phyloP scores from a whole-genome alignment of 768 basidiomycete species.

The Daedaleopsis nitida region DNA sequence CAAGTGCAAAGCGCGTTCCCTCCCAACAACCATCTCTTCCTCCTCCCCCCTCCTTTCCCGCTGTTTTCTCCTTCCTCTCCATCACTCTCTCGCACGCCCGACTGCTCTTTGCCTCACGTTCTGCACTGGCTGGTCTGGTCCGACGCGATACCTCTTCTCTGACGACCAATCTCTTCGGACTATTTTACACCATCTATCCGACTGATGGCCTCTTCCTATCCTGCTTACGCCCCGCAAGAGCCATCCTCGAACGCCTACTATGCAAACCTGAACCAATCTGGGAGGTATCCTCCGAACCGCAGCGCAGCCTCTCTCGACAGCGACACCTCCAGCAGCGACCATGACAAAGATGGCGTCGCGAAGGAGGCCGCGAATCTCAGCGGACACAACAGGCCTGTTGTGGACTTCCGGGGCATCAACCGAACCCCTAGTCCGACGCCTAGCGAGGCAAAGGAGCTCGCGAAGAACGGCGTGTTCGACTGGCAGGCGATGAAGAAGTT shows the following conservation, averaged over 20 bases:
- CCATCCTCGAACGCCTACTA: conserved; percentile 21
- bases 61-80: background rate
- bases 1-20: background rate
- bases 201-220: conserved; percentile 19
- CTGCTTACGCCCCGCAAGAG: conserved; percentile 15
- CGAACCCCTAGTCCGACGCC: conserved; percentile 40
- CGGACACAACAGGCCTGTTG: background rate
- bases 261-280: conserved; percentile 2
- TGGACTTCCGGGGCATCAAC: conserved; percentile 23
- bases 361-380: background rate
- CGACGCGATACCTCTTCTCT: conserved; percentile 5
- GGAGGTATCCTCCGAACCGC: conserved; percentile 17
- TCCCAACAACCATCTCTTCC: background rate
- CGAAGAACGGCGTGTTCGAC: conserved; percentile 29
- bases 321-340: conserved; percentile 11
- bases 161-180: background rate
- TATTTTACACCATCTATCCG: background rate
- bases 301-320: conserved; percentile 21
- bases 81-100: background rate
- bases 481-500: conserved; percentile 32
- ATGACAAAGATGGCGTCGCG: conserved; percentile 5
- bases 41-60: background rate
- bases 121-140: conserved; percentile 10
- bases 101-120: background rate
- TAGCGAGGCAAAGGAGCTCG: conserved; percentile 35